Conservation (phyloP, 139 green algal genomes). For the Nannochloris sp. region DNA sequence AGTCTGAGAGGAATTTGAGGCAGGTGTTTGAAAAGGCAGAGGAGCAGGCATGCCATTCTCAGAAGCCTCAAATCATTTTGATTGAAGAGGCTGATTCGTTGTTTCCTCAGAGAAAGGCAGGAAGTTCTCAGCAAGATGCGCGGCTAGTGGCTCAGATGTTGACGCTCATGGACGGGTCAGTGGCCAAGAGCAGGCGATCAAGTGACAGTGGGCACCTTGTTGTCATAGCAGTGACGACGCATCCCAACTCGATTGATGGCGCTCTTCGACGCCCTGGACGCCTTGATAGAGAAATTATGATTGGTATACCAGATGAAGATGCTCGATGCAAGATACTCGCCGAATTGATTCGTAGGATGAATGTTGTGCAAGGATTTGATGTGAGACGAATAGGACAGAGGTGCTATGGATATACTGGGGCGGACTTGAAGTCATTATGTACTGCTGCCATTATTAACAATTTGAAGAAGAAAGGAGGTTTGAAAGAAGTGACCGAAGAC, state of each 20-base stretch:
- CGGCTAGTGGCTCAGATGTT: conserved; percentile 88
- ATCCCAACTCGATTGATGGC: conserved; percentile 80
- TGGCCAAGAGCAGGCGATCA: background rate
- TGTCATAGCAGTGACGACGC: conserved; percentile 82
- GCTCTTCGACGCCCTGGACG: conserved; percentile 77
- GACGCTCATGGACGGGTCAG: conserved; percentile 79
- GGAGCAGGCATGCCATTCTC: conserved; percentile 26
- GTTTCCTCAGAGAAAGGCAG: conserved; percentile 54
- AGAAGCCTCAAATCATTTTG: conserved; percentile 61
- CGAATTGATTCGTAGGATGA: conserved; percentile 27
- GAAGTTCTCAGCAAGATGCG: conserved; percentile 55
- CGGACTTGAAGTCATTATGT: conserved; percentile 69
- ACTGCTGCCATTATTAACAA: conserved; percentile 61
- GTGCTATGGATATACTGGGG: conserved; percentile 74
- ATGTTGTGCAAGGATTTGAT: conserved; percentile 43
- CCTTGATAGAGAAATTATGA: conserved; percentile 78
- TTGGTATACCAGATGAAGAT: conserved; percentile 15
- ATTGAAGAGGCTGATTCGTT: conserved; percentile 88
- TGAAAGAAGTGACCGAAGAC: background rate
- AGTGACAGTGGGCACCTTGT: conserved; percentile 7
- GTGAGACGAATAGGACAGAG: conserved; percentile 45
- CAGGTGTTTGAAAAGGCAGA: conserved; percentile 64
- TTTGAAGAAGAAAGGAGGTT: background rate
- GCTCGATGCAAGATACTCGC: conserved; percentile 31
- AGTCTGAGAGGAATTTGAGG: conserved; percentile 77